Base-by-base conservation (phyloP, 129 eudicot genomes). In the Flaveria ramosissima region DNA sequence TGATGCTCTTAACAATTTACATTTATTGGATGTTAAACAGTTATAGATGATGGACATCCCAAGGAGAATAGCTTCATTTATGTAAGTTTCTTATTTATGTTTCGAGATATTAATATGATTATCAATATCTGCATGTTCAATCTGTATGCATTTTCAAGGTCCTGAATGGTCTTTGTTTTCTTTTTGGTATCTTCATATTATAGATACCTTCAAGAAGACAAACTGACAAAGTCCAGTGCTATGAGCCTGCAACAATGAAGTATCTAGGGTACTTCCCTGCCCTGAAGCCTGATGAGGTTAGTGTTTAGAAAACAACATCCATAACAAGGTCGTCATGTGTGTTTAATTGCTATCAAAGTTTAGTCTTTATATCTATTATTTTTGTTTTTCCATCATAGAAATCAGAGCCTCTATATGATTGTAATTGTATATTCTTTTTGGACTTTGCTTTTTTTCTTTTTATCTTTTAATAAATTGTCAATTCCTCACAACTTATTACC, bases 191-290 rank as follows among this genome's bases (percentile, higher is more conserved):
- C n/a, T 24, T 80, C 64, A 63, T 57, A 47, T 60, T 73, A 62
- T 80, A 94, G 98, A 89, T 94, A 78, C 98, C 98, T 77, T 91
- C 96, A 39, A 87, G 96, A 76, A 86, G 98, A 51, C 98, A 94
- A 68, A 89, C 97, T 7, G 98, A 91, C 74, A 94, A 84, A 87
- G 98, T 94, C 71, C 96, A 89, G 85, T 94, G 98, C 92, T 94
- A 94, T 80, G 98, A 91, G 85, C 98, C 98, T 61, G 98, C 98
- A 81, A 94, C 98, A 11, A 91, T 94, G 97, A 94, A 94, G 68
- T 94, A 94, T 87, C 85, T 91, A 71, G 98, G 98, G 47, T 89
- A 78, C 81, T 86, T 82, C 76, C 97, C 96, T 17, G 96, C 93
- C 50, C 77, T 94, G 80, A 87, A 86, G 73, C 88, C 97, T 68